Evolutionary conservation across 192 early-diverging fungal genomes (phyloP).

Genomic region (Backusella parvicylindrica): DNA sequence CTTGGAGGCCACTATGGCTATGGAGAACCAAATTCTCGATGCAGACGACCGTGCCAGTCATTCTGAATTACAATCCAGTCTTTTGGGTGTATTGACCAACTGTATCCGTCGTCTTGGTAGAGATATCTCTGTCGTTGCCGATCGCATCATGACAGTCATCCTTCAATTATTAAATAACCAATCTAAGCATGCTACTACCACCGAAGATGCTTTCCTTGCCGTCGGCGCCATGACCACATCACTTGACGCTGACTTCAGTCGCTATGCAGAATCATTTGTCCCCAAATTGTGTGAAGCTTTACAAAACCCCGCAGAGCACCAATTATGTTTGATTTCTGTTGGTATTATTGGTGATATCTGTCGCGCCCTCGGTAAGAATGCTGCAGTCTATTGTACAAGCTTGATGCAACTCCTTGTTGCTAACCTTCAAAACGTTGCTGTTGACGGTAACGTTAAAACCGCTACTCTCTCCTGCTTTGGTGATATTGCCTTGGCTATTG

Average conservation of each 20-base stretch:
- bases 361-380: constrained; percentile 73
- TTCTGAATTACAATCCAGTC: constrained; percentile 88
- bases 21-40: constrained; percentile 70
- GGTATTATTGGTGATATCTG: constrained; percentile 98
- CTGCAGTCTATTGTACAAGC: constrained; percentile 76
- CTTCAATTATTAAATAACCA: constrained; percentile 69
- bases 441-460: constrained; percentile 89
- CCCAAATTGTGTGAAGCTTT: constrained; percentile 80
- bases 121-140: constrained; percentile 72
- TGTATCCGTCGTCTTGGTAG: constrained; percentile 76
- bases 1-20: constrained; percentile 70
- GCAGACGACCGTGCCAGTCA: constrained; percentile 79
- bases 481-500: constrained; percentile 96
- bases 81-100: constrained; percentile 87
- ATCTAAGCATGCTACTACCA: constrained; percentile 73
- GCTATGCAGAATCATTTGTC: constrained; percentile 86
- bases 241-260: constrained; percentile 80
- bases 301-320: constrained; percentile 88
- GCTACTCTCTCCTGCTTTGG: constrained; percentile 94
- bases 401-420: constrained; percentile 85
- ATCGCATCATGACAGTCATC: constrained; percentile 87
- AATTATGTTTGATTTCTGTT: constrained; percentile 90
- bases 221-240: constrained; percentile 84
- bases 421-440: constrained; percentile 68
- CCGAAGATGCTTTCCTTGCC: constrained; percentile 91